These are phyloP conservation scores for Lactarius quietus DNA, from an alignment of 768 basidiomycete genomes.

Conservation along the genomic window DNA sequence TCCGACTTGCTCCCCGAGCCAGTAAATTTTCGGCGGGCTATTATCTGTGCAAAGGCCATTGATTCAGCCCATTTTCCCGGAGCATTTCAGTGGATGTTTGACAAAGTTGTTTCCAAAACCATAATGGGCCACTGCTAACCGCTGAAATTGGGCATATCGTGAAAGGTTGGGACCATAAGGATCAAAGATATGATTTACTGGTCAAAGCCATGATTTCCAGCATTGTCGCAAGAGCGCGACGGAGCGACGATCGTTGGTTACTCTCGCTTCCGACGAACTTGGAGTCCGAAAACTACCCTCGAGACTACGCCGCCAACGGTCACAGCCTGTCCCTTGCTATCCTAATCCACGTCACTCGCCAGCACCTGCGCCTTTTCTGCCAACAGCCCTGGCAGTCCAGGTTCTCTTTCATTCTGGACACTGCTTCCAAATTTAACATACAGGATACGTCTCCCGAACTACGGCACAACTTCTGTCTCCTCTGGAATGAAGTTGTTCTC, in stretches of 20 bases:
- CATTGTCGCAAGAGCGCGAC: not conserved
- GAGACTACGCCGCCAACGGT: not conserved
- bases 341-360: not conserved
- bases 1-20: not conserved
- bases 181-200: not conserved
- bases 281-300: not conserved
- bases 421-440: not conserved
- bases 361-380: not conserved
- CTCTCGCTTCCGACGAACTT: not conserved
- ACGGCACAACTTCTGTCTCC: no score
- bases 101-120: not conserved
- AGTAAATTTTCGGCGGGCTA: not conserved
- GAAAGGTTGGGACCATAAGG: not conserved
- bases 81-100: not conserved
- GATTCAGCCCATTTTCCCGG: not conserved
- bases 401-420: not conserved
- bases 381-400: no score
- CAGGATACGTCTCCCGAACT: not conserved
- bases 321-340: constrained; percentile 1
- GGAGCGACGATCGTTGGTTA: not conserved
- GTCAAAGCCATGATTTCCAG: not conserved
- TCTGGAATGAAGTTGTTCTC: no score
- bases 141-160: not conserved
- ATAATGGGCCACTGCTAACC: not conserved
- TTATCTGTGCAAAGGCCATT: not conserved